Conservation (phyloP, 805 yeast species). For the Ogataea angusta region DNA sequence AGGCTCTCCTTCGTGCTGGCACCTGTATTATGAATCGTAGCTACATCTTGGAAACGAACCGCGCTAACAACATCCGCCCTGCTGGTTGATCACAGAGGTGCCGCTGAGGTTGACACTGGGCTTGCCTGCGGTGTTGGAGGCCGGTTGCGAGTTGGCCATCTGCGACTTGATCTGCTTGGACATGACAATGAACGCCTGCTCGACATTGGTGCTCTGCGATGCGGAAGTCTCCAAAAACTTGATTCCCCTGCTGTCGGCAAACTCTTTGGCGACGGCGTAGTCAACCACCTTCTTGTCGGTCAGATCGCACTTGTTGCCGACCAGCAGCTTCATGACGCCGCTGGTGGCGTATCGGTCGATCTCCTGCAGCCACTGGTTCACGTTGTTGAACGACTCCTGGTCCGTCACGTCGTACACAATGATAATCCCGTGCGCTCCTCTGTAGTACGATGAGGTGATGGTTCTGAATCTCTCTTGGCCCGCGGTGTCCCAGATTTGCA, state of each 20-base stretch:
- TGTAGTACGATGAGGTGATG: constrained; percentile 93
- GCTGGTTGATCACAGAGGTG: constrained; percentile 48
- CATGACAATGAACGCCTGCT: constrained; percentile 98
- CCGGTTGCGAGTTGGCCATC: constrained; percentile 66
- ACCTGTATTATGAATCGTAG: constrained; percentile 10
- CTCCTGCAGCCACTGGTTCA: constrained; percentile 97
- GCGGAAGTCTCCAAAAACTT: constrained; percentile 97
- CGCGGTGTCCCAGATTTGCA: constrained; percentile 99
- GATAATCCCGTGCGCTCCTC: constrained; percentile 98
- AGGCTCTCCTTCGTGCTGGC: constrained; percentile 4
- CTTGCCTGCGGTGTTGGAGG: constrained; percentile 42
- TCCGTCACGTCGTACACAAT: constrained; percentile 98
- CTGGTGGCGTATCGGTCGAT: constrained; percentile 98
- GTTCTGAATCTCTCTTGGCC: constrained; percentile 99
- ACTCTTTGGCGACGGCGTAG: constrained; percentile 93
- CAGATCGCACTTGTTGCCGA: constrained; percentile 95
- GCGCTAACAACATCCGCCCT: constrained; percentile 46
- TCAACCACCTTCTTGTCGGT: constrained; percentile 93
- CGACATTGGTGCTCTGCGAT: constrained; percentile 91
- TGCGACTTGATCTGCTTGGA: constrained; percentile 97
- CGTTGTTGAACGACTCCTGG: constrained; percentile 93
- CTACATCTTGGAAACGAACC: constrained; percentile 4
- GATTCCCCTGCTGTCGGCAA: constrained; percentile 91
- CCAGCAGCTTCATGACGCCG: constrained; percentile 92
- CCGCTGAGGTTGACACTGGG: constrained; percentile 73